Evolutionary conservation across 129 eudicot species (phyloP), one percentile per base, ranked within the genome.

Genomic region (Pittosporum tobira): DNA sequence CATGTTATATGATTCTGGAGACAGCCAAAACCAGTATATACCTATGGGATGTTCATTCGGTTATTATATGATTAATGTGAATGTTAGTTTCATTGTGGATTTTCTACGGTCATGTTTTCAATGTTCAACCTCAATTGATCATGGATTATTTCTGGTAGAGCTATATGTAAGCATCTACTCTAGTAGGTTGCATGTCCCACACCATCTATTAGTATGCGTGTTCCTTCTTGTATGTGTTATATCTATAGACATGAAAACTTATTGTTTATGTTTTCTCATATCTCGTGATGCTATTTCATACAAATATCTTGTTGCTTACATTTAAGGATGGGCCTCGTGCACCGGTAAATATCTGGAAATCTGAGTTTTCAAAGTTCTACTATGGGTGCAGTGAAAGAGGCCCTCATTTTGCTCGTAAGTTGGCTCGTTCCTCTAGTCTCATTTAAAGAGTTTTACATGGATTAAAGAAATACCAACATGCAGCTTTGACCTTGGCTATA

Each of bases 321-420:
- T 45, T 42, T 57, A 63, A 91, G 98, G 78, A 60, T 37, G 73
- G 77, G 18, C 38, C 58, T 66, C 83, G 70, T 64, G 83, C 77
- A 38, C 81, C 77, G 45, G 65, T 91, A 40, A 88, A 91, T 66
- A 72, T 91, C 61, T 91, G 98, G 98, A 81, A 83, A 61, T 91
- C 98, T 13, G 76, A 76, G 60, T 74, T 59, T 57, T 73, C 96
- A 25, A 78, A 72, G 14, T 72, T 67, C 64, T 91, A 91, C 76
- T 83, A 83, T 45, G 94, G 94, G 48, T 91, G 98, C 84, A 86
- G 98, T 36, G 78, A 78, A 64, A 80, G 96, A 81, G 81, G 85
- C 29, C 94, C 79, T 49, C 77, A 62, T 73, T 87, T 78, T 61
- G 55, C 90, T 20, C 73, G 98, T 91, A 86, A 77, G 98, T 83